These are phyloP conservation scores for Gossypium longicalyx DNA, from an alignment of 345 rosid species.

Conservation along the genomic window DNA sequence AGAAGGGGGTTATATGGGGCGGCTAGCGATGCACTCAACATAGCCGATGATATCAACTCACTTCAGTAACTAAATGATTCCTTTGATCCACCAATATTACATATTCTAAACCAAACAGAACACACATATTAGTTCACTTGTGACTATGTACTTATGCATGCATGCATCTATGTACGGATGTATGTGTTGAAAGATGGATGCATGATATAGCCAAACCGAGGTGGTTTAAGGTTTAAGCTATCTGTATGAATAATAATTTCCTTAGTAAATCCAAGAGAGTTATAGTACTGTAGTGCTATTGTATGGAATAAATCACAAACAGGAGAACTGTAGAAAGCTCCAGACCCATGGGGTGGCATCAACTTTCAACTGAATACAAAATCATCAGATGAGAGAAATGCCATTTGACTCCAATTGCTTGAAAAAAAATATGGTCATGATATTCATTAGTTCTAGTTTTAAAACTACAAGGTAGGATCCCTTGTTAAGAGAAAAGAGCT, in stretches of 20 bases:
- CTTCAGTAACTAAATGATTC: conserved; percentile 1
- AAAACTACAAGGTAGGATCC: background rate
- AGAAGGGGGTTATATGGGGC: conserved; percentile 42
- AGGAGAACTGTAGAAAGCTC: background rate
- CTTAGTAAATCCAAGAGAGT: too few relatives aligned
- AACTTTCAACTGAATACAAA: background rate
- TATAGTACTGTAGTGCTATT: too few relatives aligned
- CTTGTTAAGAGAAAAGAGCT: background rate
- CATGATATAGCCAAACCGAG: background rate
- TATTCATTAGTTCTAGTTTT: background rate
- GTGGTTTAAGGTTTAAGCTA: too few relatives aligned
- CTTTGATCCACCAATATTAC: background rate
- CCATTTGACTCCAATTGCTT: background rate
- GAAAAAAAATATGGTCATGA: background rate
- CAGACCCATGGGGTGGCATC: background rate
- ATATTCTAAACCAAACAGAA: background rate
- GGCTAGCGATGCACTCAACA: conserved; percentile 30
- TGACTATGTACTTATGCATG: background rate
- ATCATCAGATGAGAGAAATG: background rate
- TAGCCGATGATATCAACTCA: conserved; percentile 37
- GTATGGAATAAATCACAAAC: background rate
- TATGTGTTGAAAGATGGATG: background rate
- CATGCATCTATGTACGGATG: background rate
- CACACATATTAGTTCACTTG: background rate
- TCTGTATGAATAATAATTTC: too few relatives aligned